Evolutionary conservation across 2,329 filamentous ascomycete genomes (phyloP), one percentile per base, ranked within the genome.

Genomic region (Penicillium palitans): DNA sequence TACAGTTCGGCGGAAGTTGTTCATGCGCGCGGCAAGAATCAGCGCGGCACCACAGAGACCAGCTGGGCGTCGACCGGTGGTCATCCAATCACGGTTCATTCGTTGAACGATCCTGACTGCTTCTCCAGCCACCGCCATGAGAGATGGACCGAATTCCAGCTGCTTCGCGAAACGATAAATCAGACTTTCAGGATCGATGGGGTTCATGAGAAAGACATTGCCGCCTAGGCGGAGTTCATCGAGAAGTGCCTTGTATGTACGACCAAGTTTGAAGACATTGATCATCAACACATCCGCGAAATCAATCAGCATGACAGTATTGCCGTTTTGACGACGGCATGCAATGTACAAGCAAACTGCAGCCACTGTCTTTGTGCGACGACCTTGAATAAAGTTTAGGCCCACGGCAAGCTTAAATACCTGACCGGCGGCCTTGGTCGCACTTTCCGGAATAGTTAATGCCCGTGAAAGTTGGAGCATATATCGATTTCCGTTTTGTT

Each of bases 21-120:
- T 96, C 89, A 98, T 98, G 52, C 95, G 90, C 9, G 95, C 93
- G 7, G 95, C 95, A 73, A 99, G 88, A 61, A 99, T 90, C 48
- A 99, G 84, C 65, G 93, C 96, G 13, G 95, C 95, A 61, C 95
- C 95, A 73, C 93, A 97, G 55, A 98, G 88, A 65, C 95, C 95
- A 7, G 93, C 93, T 17, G 95, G 95, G 41, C 95, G 88, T 69
- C 95, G 90, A 67, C 95, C 95, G 72, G 93, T 91, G 47, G 93
- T 89, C 86, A 99, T 98, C 93, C 95, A 98, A 77, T 99, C 95
- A 54, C 91, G 84, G 64, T 91, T 93, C 95, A 99, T 98, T 61
- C 95, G 88, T 73, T 90, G 88, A 56, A 96, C 87, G 52, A 99
- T 89, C 55, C 90, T 87, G 56, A 93, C 87, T 7, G 95, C 95